These are phyloP conservation scores for Trichoderma oligosporum DNA, from an alignment of 2,329 filamentous ascomycete genomes.

Conservation along the genomic window DNA sequence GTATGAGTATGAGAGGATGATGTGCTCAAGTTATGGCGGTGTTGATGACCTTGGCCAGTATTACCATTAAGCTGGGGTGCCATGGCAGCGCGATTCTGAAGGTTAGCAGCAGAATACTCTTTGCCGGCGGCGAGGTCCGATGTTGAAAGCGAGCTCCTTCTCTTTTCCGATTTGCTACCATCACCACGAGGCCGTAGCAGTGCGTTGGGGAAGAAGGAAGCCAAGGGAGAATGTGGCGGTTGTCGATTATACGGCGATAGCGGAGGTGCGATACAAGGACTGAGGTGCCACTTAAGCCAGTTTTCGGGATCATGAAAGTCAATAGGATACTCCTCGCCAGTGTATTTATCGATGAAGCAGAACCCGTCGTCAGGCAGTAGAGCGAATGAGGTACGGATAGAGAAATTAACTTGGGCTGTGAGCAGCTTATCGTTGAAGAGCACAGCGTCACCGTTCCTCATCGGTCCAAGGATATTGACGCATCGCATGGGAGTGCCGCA, in stretches of 20 bases:
- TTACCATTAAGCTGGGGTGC: slow-evolving; percentile 27
- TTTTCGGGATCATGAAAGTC: slow-evolving; percentile 78
- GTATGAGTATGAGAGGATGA: background rate
- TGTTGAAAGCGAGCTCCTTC: slow-evolving; percentile 7
- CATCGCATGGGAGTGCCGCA: slow-evolving; percentile 81
- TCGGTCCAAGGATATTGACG: slow-evolving; percentile 84
- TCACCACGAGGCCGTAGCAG: slow-evolving; percentile 42
- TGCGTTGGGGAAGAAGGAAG: slow-evolving; percentile 45
- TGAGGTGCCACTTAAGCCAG: slow-evolving; percentile 76
- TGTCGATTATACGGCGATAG: slow-evolving; percentile 54
- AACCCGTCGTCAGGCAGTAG: slow-evolving; percentile 82
- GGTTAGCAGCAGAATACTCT: background rate
- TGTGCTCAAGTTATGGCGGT: slow-evolving; percentile 14
- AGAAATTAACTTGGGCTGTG: slow-evolving; percentile 91
- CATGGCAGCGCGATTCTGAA: slow-evolving; percentile 41
- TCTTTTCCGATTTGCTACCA: slow-evolving; percentile 40
- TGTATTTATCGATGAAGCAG: slow-evolving; percentile 81
- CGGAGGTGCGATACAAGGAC: slow-evolving; percentile 69
- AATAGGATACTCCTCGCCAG: slow-evolving; percentile 73
- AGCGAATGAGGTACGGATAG: slow-evolving; percentile 78
- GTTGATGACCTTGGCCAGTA: background rate
- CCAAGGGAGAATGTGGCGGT: slow-evolving; percentile 42
- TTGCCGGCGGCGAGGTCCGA: background rate
- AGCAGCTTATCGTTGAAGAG: slow-evolving; percentile 84
- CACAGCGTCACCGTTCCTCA: slow-evolving; percentile 90